phyloP scores from a whole-genome alignment of 805 yeast genomes.

The Candida cerambycidarum region DNA sequence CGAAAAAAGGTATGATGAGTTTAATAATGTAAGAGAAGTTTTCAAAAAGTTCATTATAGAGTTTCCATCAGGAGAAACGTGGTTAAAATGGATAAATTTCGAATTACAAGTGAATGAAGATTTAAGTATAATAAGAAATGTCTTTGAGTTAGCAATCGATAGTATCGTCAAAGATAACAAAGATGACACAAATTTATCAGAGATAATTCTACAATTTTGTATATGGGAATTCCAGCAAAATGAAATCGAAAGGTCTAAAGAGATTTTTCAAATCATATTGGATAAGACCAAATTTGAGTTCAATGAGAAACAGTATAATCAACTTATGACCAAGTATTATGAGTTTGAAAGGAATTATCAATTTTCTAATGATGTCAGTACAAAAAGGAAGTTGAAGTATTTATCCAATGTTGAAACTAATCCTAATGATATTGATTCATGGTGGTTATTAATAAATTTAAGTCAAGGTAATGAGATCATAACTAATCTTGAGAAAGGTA shows the following conservation, averaged over 20 bases:
- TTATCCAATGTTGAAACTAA: conserved; percentile 45
- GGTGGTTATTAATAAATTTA: conserved; percentile 76
- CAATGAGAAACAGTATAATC: conserved; percentile 32
- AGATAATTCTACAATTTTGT: conserved; percentile 56
- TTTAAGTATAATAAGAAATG: conserved; percentile 56
- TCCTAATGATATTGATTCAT: conserved; percentile 66
- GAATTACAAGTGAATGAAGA: conserved; percentile 42
- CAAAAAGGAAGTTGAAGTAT: conserved; percentile 57
- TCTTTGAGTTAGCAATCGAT: conserved; percentile 69
- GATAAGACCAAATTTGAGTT: conserved; percentile 24
- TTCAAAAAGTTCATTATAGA: conserved; percentile 52
- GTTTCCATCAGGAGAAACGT: conserved; percentile 44
- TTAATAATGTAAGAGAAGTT: conserved; percentile 54
- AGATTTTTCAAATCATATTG: conserved; percentile 54
- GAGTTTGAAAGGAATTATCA: conserved; percentile 70
- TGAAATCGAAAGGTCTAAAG: conserved; percentile 63
- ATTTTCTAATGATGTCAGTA: conserved; percentile 50
- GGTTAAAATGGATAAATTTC: conserved; percentile 76
- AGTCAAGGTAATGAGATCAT: conserved; percentile 36
- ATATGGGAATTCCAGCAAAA: conserved; percentile 63
- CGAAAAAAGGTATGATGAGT: conserved; percentile 65
- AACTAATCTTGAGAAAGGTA: conserved; percentile 44
- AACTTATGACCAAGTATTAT: conserved; percentile 40
- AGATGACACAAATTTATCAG: conserved; percentile 28
- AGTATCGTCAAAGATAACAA: conserved; percentile 30